phyloP scores from a whole-genome alignment of 805 yeast species.

The Schwanniomyces pseudopolymorphus region DNA sequence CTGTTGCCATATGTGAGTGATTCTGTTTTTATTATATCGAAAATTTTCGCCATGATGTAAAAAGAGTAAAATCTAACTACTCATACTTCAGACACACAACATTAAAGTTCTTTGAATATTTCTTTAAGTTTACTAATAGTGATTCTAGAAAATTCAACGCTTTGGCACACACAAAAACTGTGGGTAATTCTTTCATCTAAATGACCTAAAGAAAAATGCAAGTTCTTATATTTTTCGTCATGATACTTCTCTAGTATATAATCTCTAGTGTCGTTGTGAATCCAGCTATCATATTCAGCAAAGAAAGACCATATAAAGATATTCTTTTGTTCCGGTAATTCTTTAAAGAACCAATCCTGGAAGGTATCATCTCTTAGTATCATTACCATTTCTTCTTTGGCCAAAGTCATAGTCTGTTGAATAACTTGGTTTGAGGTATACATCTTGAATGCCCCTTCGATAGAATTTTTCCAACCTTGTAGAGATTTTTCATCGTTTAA shows the following conservation, averaged over 20 bases:
- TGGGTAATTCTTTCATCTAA: conserved; percentile 47
- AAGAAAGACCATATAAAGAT: conserved; percentile 54
- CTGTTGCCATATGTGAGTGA: too few relatives aligned
- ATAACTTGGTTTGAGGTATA: conserved; percentile 44
- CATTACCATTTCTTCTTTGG: conserved; percentile 55
- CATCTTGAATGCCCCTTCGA: conserved; percentile 43
- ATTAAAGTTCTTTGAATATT: not conserved
- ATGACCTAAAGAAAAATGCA: conserved; percentile 28
- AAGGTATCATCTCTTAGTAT: conserved; percentile 51
- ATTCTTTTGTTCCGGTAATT: conserved; percentile 18
- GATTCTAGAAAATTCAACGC: conserved; percentile 48
- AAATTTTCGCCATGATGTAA: too few relatives aligned
- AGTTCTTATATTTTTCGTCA: conserved; percentile 24
- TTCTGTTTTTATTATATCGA: too few relatives aligned
- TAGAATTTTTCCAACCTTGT: conserved; percentile 34
- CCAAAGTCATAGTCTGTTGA: conserved; percentile 56
- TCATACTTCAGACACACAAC: too few relatives aligned
- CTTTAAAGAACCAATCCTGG: conserved; percentile 48
- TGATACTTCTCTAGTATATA: conserved; percentile 39
- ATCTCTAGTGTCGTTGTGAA: conserved; percentile 50
- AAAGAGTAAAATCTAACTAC: too few relatives aligned
- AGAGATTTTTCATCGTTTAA: conserved; percentile 15
- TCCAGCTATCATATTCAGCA: conserved; percentile 68
- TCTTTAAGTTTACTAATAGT: conserved; percentile 23
- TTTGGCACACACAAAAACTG: conserved; percentile 60